These are phyloP conservation scores for Tetrahymena borealis DNA, from an alignment of 73 alveolate genomes.

Conservation along the genomic window DNA sequence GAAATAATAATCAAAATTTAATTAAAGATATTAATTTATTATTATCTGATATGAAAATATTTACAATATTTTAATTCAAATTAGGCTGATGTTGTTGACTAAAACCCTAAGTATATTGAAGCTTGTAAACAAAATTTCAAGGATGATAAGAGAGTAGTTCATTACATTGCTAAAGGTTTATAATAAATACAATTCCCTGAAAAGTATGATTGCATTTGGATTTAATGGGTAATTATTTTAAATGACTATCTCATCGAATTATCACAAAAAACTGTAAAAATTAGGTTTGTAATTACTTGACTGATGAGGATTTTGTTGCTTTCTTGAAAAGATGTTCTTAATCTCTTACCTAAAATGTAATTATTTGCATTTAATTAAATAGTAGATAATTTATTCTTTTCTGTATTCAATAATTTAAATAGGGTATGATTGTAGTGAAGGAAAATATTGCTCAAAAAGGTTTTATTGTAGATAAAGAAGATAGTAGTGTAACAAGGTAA, in stretches of 20 bases:
- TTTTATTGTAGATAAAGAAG: slow-evolving; percentile 40
- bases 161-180: slow-evolving; percentile 34
- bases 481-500: slow-evolving; percentile 21
- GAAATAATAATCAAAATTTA: neutral
- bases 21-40: neutral
- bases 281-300: slow-evolving; percentile 23
- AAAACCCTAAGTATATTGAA: neutral
- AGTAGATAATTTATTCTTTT: neutral
- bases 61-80: slow-evolving; percentile 21
- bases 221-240: slow-evolving; percentile 40
- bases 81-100: neutral
- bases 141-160: neutral
- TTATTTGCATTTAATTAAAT: neutral
- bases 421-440: slow-evolving; percentile 42
- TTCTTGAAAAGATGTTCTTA: slow-evolving; percentile 44
- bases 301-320: slow-evolving; percentile 45
- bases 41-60: slow-evolving; percentile 3
- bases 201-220: slow-evolving; percentile 55
- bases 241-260: neutral
- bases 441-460: slow-evolving; percentile 45
- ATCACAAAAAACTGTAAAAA: neutral
- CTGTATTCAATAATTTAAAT: slow-evolving; percentile 10
- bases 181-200: slow-evolving; percentile 43
- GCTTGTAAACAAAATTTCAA: neutral
- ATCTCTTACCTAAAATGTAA: neutral